Evolutionary conservation across 2,329 filamentous ascomycete species (phyloP).

Genomic region (Apiospora rasikravindrae): DNA sequence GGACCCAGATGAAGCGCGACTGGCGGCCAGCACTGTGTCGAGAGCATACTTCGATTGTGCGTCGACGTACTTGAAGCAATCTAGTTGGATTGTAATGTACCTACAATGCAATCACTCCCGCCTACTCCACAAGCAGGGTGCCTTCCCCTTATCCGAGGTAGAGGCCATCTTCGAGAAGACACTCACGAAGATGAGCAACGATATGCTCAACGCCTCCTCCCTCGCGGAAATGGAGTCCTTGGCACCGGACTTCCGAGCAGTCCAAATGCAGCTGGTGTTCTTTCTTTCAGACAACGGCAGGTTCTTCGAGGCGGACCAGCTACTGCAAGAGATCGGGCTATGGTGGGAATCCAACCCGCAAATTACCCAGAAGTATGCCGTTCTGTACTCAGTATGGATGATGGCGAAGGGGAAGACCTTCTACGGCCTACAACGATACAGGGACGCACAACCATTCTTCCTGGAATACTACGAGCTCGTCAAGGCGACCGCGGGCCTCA

Average conservation of each 20-base stretch:
- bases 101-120: conserved; percentile 15
- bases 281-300: conserved; percentile 1
- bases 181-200: background rate
- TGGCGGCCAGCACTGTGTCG: conserved; percentile 12
- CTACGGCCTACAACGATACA: background rate
- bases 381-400: conserved; percentile 3
- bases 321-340: background rate
- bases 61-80: background rate
- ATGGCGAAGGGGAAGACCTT: conserved; percentile 7
- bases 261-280: conserved; percentile 11
- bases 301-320: background rate
- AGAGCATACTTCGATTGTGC: conserved; percentile 21
- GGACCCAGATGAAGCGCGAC: conserved; percentile 3
- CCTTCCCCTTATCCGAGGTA: conserved; percentile 11
- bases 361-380: background rate
- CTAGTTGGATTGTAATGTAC: background rate
- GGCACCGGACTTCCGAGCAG: background rate
- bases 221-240: background rate
- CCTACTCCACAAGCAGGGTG: conserved; percentile 16
- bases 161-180: conserved; percentile 11
- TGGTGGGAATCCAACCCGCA: conserved; percentile 4
- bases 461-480: background rate
- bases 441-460: conserved; percentile 15
- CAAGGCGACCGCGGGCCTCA: background rate
- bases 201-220: background rate